Evolutionary conservation across 129 eudicot genomes (phyloP).

Genomic region (Erigeron canadensis): DNA sequence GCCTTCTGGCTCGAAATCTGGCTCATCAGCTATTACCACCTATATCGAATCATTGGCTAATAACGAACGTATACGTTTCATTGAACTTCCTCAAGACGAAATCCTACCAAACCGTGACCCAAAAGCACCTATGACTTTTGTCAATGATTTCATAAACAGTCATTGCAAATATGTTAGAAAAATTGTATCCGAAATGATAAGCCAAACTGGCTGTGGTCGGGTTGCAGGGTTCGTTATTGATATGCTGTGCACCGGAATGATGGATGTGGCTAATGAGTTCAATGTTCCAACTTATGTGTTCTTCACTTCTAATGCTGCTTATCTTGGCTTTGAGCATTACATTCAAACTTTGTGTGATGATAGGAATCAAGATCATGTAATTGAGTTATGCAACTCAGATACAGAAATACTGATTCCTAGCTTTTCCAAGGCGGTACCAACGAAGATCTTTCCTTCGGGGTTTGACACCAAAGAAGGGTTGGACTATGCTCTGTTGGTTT

Average conservation of each 20-base stretch:
- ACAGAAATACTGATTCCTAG: background rate
- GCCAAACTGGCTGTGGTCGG: slow-evolving; percentile 8
- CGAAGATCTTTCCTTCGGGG: slow-evolving; percentile 24
- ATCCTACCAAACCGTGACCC: slow-evolving; percentile 17
- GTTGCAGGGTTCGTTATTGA: slow-evolving; percentile 29
- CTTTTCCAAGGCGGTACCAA: slow-evolving; percentile 15
- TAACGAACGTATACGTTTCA: slow-evolving; percentile 16
- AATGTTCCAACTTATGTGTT: slow-evolving; percentile 24
- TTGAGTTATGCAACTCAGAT: slow-evolving; percentile 20
- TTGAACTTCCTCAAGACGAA: slow-evolving; percentile 25
- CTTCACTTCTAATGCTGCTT: slow-evolving; percentile 27
- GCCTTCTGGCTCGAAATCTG: slow-evolving; percentile 22
- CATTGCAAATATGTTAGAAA: slow-evolving; percentile 24
- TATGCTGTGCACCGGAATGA: slow-evolving; percentile 28
- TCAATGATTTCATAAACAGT: slow-evolving; percentile 25
- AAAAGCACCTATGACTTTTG: slow-evolving; percentile 31
- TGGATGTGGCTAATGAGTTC: slow-evolving; percentile 26
- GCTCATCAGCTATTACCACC: slow-evolving; percentile 21
- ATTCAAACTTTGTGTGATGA: slow-evolving; percentile 15
- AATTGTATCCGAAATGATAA: slow-evolving; percentile 2
- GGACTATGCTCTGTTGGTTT: background rate
- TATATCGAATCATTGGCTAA: slow-evolving; percentile 12
- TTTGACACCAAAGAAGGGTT: slow-evolving; percentile 20
- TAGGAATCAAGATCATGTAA: background rate
- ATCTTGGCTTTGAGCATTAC: slow-evolving; percentile 19